Base-by-base conservation (phyloP, 192 early-diverging fungal genomes). In the Coemansia umbellata region DNA sequence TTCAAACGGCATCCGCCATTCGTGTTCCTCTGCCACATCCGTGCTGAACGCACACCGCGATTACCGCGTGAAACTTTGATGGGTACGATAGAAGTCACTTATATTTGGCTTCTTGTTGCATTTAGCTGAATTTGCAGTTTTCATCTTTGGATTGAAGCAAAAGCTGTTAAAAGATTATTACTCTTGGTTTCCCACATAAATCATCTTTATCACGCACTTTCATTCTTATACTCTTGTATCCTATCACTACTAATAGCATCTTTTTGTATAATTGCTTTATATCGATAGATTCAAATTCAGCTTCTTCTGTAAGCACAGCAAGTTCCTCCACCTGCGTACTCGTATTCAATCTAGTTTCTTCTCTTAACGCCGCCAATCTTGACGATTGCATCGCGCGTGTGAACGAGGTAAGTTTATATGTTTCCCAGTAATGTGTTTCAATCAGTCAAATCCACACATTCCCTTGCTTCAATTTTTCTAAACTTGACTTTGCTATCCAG, bases 281-380 rank as follows among this genome's bases (percentile, higher is more conserved):
- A 13, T 21, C 26, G 37, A 37, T 66, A 70, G 67, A 70, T 62
- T 70, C 50, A 37, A 31, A 47, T 31, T 28, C 42, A 17, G 24
- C 35, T 17, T 18, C 17, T 13, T 17, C n/a, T 13, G 3, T 14
- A 48, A 54, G 31, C 36, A 35, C 27, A 7, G 28, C 31, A 32
- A 49, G 50, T 45, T 55, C 27, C 18, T 31, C 43, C 37, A 47
- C 53, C 32, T 51, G 47, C 51, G 28, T 53, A 15, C 35, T 36
- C n/a, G 21, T 72, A 17, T 65, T 72, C 42, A 53, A 53, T 37
- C 51, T 64, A 18, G 58, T 59, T 37, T 55, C 61, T 30, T 45
- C 57, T 15, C 44, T 76, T 40, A 24, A 40, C 33, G 21, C 62
- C 31, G 27, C 45, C 44, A 76, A 63, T 43, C 33, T 76, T 61